Base-by-base conservation (phyloP, 2,329 filamentous ascomycete species). In the Penicillium sp. region DNA sequence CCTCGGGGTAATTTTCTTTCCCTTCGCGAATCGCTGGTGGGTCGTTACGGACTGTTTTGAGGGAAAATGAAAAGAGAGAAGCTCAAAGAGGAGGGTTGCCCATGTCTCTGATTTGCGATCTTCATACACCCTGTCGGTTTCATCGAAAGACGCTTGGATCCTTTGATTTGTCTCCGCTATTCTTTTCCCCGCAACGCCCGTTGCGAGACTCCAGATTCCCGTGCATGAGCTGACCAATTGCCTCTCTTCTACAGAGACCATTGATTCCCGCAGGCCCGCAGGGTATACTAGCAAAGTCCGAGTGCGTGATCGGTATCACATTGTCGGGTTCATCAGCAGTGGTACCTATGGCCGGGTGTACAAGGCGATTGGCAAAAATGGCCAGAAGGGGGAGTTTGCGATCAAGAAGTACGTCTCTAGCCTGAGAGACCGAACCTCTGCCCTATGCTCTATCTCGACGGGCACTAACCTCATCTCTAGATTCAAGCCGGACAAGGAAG, bases 311-410 rank as follows among this genome's bases (percentile, higher is more conserved):
- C 89, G 90, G 66, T 99, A 98, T 79, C 92, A 95, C 69, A 95
- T 99, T 69, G 89, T 99, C 57, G 95, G 95, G 44, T 99, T 99
- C 82, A 99, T 99, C 69, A 96, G 92, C 73, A 96, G 92, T 68
- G 95, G 95, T 49, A 99, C 95, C 16, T 99, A 99, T 85, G 95
- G 95, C 37, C 89, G 95, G 35, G 95, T 99, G 7, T 99, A 98
- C 85, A 99, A 99, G 75, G 95, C 95, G 18, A 82, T 92, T 44
- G 87, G 91, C 68, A 87, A 89, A 64, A 84, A 89, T 79, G 86
- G 87, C 68, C 81, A 88, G 74, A 79, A 86, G 53, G 90, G 91
- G 63, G 92, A 96, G 71, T 97, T 96, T 73, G 95, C 95, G 68
- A 99, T 99, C 81, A 99, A 99, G 75, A 99, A 99, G 85, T 96